Base-by-base conservation (phyloP, 2,329 filamentous ascomycete species). In the Verticillium longisporum region DNA sequence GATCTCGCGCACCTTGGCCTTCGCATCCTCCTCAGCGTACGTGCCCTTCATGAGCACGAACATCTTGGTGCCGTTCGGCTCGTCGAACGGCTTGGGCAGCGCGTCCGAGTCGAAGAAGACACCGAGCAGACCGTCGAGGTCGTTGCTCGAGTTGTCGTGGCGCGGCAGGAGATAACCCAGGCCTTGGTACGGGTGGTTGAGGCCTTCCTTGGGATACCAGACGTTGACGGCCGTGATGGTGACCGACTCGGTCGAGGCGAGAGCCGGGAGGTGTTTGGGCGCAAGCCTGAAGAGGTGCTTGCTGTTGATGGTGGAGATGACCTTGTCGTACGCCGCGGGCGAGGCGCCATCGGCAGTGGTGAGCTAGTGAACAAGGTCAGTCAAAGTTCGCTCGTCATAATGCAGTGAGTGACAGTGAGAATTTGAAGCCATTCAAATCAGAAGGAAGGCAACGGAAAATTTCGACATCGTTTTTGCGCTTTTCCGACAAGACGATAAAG, bases 371-470 rank as follows among this genome's bases (percentile, higher is more conserved):
- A n/a, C n/a, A 10, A 31, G 6, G 41, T 58, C 38, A 57, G 15
- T 10, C 14, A 3, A 15, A 6, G 41, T 21, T 50, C 11, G n/a
- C n/a, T 4, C n/a, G 6, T 50, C 15, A 5, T 50, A 9, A 1
- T 50, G 10, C 41, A 11, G 21, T 18, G 21, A n/a, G n/a, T 50
- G 41, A n/a, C 41, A 26, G 21, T 21, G 41, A 61, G 37, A 59
- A 36, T 26, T 18, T 50, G 26, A 26, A 59, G 57, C 55, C 66
- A 60, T 61, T 70, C 65, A 26, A 72, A 87, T 97, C 92, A 97
- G 92, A 97, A 97, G 93, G 93, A 97, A 97, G 93, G 92, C 93
- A 97, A 97, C 93, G 92, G 93, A 97, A 88, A 59, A 90, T 89
- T 86, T 97, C 93, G 88, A 96, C 93, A 97, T 81, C 84, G 84